Percentiles rank a stretch among this genome's conserved stretches.
phyloP scores from a whole-genome alignment of 345 rosid genomes.

The Passiflora organensis region DNA sequence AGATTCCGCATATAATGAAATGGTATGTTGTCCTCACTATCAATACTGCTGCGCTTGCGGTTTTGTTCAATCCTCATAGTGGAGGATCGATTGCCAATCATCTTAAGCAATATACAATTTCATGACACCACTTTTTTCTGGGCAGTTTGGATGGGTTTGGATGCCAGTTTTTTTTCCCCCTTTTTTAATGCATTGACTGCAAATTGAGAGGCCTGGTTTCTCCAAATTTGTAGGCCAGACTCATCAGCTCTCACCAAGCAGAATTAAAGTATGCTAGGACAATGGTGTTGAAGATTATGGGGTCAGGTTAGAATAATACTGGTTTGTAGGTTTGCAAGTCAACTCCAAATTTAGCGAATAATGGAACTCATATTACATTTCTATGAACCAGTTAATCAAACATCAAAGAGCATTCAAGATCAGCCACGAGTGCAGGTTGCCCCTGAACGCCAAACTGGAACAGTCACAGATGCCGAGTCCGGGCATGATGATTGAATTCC shows the following conservation, averaged over 20 bases:
- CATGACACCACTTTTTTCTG: too few relatives aligned
- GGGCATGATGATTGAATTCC: constrained; percentile 30
- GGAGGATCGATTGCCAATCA: too few relatives aligned
- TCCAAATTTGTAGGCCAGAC: constrained; percentile 40
- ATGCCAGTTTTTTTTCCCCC: neutral
- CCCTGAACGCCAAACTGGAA: constrained; percentile 9
- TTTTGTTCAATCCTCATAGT: too few relatives aligned
- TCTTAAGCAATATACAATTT: too few relatives aligned
- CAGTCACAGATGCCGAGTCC: constrained; percentile 24
- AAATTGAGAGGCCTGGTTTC: neutral
- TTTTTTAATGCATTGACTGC: neutral
- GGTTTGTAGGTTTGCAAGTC: neutral
- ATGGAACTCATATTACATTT: constrained; percentile 1
- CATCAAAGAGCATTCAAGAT: neutral
- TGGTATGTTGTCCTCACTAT: constrained; percentile 25
- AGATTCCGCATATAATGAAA: constrained; percentile 36
- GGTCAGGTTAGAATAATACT: constrained; percentile 29
- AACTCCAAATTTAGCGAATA: neutral
- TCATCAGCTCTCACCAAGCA: constrained; percentile 39
- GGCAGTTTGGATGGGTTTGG: too few relatives aligned
- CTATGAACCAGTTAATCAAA: constrained; percentile 7
- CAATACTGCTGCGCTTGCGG: too few relatives aligned
- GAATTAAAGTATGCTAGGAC: constrained; percentile 41
- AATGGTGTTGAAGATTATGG: constrained; percentile 33
- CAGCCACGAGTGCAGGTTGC: constrained; percentile 3